These are phyloP conservation scores for Wickerhamomyces xylosicus DNA, from an alignment of 805 yeast species.

Conservation along the genomic window DNA sequence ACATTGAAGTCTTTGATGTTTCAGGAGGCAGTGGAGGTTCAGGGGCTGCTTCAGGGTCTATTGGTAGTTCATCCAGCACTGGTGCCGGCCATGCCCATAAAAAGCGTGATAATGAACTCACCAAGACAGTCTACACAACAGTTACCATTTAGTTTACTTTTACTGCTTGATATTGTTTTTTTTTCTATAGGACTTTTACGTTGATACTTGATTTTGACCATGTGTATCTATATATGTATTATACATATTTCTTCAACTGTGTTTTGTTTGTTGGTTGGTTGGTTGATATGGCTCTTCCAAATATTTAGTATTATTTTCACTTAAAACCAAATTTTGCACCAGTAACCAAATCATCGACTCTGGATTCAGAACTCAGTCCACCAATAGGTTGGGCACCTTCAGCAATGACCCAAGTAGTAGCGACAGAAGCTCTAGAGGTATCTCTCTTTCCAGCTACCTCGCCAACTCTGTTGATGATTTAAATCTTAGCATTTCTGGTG, in stretches of 20 bases:
- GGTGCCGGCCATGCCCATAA: neutral
- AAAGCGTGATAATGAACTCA: neutral
- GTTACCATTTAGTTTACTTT: too few species aligned
- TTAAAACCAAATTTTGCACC: constrained; percentile 31
- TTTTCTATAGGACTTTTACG: too few species aligned
- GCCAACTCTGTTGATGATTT: constrained; percentile 38
- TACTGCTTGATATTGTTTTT: too few species aligned
- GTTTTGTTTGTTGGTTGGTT: too few species aligned
- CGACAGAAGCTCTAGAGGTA: constrained; percentile 41
- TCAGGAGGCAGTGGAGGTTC: neutral
- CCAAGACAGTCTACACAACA: constrained; percentile 1
- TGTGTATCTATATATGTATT: neutral
- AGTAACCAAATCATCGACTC: constrained; percentile 40
- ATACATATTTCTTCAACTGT: too few species aligned
- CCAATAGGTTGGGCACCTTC: constrained; percentile 47
- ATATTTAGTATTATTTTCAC: constrained; percentile 11
- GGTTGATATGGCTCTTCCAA: constrained; percentile 15
- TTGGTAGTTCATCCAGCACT: too few species aligned
- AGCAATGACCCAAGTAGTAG: constrained; percentile 38
- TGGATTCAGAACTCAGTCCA: constrained; percentile 36
- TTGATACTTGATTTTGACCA: too few species aligned
- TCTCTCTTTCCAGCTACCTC: constrained; percentile 33
- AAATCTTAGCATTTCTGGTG: constrained; percentile 12
- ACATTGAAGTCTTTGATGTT: constrained; percentile 55
- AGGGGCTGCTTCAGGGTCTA: neutral